Conservation (phyloP, 192 early-diverging fungal genomes). For the Coemansia sp. region DNA sequence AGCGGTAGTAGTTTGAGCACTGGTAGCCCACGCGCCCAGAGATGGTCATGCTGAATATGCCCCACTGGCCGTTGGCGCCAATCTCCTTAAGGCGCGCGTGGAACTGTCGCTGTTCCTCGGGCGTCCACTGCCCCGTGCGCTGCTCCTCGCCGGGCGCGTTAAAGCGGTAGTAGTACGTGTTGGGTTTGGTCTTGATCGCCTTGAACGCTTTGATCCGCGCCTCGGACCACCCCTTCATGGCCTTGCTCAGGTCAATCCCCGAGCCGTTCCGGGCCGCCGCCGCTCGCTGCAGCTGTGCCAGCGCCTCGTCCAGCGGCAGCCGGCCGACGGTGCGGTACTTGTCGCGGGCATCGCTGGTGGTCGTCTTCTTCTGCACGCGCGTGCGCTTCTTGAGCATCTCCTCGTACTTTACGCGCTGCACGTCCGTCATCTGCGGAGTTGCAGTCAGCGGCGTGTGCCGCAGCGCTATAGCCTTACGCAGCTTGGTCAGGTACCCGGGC, state of each 20-base stretch:
- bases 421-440: conserved; percentile 67
- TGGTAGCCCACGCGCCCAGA: conserved; percentile 97
- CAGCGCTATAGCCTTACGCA: conserved; percentile 69
- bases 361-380: conserved; percentile 75
- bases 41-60: conserved; percentile 93
- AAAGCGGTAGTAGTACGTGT: conserved; percentile 97
- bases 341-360: conserved; percentile 68
- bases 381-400: conserved; percentile 82
- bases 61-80: conserved; percentile 96
- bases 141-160: conserved; percentile 97
- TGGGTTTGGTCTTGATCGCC: conserved; percentile 91
- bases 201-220: conserved; percentile 92
- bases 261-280: conserved; percentile 56
- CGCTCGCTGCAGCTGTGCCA: conserved; percentile 73
- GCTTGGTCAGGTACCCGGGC: conserved; percentile 66
- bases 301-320: conserved; percentile 82
- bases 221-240: conserved; percentile 95
- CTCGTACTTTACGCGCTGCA: conserved; percentile 84
- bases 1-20: conserved; percentile 96
- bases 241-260: conserved; percentile 73
- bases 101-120: conserved; percentile 84
- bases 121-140: conserved; percentile 86
- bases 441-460: conserved; percentile 56
- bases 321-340: conserved; percentile 74
- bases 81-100: conserved; percentile 79